Conservation (phyloP, 495 filamentous ascomycete species). For the Aspergillus affinis region DNA sequence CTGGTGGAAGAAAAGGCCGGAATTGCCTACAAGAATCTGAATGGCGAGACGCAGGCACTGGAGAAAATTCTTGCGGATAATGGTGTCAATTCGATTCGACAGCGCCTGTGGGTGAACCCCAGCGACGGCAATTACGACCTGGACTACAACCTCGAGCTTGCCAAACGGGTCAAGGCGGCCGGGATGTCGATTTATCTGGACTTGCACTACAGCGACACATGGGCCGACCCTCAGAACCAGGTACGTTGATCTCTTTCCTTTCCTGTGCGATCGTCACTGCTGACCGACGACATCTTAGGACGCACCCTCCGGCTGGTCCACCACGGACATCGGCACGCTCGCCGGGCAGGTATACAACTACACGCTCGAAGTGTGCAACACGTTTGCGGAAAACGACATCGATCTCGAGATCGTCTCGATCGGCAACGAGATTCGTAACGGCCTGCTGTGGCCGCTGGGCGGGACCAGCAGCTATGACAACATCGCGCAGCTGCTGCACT, state of each 20-base stretch:
- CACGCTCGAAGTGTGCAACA: constrained; percentile 59
- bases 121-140: constrained; percentile 63
- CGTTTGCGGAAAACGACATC: constrained; percentile 53
- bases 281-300: constrained; percentile 23
- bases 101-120: constrained; percentile 73
- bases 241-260: constrained; percentile 20
- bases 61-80: constrained; percentile 62
- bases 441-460: constrained; percentile 65
- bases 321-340: constrained; percentile 54
- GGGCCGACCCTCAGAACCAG: constrained; percentile 49
- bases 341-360: constrained; percentile 65
- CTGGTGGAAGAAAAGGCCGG: constrained; percentile 62
- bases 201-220: constrained; percentile 71
- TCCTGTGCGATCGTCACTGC: background rate
- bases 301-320: constrained; percentile 62
- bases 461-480: constrained; percentile 51
- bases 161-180: constrained; percentile 59
- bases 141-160: constrained; percentile 68
- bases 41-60: constrained; percentile 52
- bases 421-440: constrained; percentile 66
- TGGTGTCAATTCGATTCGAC: constrained; percentile 70
- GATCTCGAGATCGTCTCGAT: constrained; percentile 64
- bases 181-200: constrained; percentile 67
- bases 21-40: constrained; percentile 56
- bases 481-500: constrained; percentile 61